Evolutionary conservation across 176 grass and related monocot species (phyloP), one percentile per base, ranked within the genome.

Genomic region (Bolboschoenus planiculmis): DNA sequence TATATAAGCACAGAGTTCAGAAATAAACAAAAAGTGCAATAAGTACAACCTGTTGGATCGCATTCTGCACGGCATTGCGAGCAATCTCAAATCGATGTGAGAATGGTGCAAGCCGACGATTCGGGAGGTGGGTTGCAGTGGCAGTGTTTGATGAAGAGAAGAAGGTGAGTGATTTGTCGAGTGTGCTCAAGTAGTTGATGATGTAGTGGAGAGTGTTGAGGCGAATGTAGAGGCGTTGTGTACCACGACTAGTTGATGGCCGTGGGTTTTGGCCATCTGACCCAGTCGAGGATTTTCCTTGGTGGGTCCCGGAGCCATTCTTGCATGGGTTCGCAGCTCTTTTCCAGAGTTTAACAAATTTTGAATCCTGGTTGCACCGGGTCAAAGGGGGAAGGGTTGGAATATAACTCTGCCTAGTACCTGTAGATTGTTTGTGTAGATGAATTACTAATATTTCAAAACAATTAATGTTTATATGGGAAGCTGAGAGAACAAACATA

Each of bases 151-250:
- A 21, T 16, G 87, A 63, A 56, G 92, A 92, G 88, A 80, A 55
- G 29, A 89, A 78, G 5, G 81, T 59, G 56, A 97, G 88, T 23
- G 95, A 88, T 37, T 75, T 70, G 83, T 92, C 88, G 0, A 97
- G 70, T 15, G 88, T 9, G 63, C 90, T 78, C 51, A 91, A 18
- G 81, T 94, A 86, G 83, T 72, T 55, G 58, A 97, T 91, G 84
- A 95, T 51, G 67, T 90, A 93, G 60, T 98, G 92, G 36, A 98
- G 90, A 18, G 92, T 98, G 87, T 98, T 98, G 82, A 98, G 85
- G 33, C 96, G 92, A 55, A 95, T 85, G 79, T 95, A 95, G 37
- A 98, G 89, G 6, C 95, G 90, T 78, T 98, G 92, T n/a, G 92
- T 98, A 82, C 92, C 95, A 0, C 92, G 96, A 85, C 92, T 98